A percentile compares a stretch with the other conserved stretches of the same genome.
Evolutionary conservation across 148 eudicot species (phyloP).

Genomic region (Polygonum maritimum): DNA sequence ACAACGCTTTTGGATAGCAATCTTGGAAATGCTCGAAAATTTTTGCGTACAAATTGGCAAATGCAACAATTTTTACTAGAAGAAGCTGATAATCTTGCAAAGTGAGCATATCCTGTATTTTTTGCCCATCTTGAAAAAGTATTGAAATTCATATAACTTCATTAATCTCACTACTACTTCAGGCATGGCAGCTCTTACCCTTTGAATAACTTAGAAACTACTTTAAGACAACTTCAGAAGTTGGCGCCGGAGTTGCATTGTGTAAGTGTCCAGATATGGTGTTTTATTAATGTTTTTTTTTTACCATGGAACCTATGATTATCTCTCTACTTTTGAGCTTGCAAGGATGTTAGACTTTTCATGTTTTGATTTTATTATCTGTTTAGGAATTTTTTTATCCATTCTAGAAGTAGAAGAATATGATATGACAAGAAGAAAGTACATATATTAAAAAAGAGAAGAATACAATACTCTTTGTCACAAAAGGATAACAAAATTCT

Average conservation of each 20-base stretch:
- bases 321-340: not conserved
- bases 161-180: slow-evolving; percentile 16
- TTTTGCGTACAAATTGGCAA: slow-evolving; percentile 82
- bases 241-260: slow-evolving; percentile 90
- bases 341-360: not conserved
- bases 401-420: not conserved
- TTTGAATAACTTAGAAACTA: slow-evolving; percentile 57
- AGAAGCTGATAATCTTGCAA: slow-evolving; percentile 77
- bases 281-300: not conserved
- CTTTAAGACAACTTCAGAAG: slow-evolving; percentile 67
- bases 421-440: not conserved
- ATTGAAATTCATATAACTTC: not conserved
- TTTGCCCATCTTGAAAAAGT: not conserved
- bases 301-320: not conserved
- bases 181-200: slow-evolving; percentile 85
- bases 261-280: slow-evolving; percentile 32
- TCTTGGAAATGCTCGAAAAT: slow-evolving; percentile 35
- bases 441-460: not conserved
- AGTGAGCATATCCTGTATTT: slow-evolving; percentile 30
- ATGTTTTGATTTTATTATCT: not conserved
- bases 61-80: slow-evolving; percentile 76
- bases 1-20: slow-evolving; percentile 19
- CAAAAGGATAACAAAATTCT: not conserved
- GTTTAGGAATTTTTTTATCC: not conserved
- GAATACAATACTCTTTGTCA: not conserved